Base-by-base conservation (phyloP, 257 asterid genomes). In the Capsicum rhomboideum region DNA sequence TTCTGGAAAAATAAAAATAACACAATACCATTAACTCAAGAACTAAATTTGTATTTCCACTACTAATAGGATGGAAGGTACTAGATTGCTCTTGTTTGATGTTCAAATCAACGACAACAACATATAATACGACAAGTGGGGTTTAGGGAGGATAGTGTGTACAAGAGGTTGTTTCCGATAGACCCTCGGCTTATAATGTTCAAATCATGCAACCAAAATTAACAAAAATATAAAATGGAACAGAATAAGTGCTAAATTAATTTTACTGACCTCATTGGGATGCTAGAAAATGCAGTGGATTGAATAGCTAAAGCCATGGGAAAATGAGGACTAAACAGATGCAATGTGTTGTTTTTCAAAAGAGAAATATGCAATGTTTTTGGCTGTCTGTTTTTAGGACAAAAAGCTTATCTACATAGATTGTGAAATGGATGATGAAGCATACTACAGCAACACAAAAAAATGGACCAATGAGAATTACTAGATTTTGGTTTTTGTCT, bases 221-320 rank as follows among this genome's bases (percentile, higher is more conserved):
- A 34, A 34, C 40, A 34, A 34, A 34, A 34, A 34, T 1, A 74
- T 42, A n/a, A 6, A 14, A 59, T 11, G 4, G 18, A 21, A 4
- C 1, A n/a, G n/a, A 61, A 12, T 2, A 63, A 63, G 2, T 26
- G 69, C 3, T 26, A 63, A 63, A 63, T 63, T 63, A 12, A 63
- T 63, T 8, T 16, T 34, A 26, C 52, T 61, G 34, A 90, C 92
- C 94, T 90, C 89, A 82, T 77, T 83, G 88, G 90, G 40, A 91
- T 81, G 88, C 83, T 86, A 79, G 96, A 86, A 78, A 91, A 85
- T 13, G 90, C 85, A 59, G 92, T 74, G 50, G 93, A 90, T 84
- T 91, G 88, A 85, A 90, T 80, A 91, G 96, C 78, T 34, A 89
- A 72, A 80, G 95, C 92, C 97, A 94, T 94, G 86, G 71, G 10